Percentiles rank a stretch among this genome's conserved stretches.
These are phyloP conservation scores for Perilla frutescens DNA, from an alignment of 257 asterid species.

Conservation along the genomic window DNA sequence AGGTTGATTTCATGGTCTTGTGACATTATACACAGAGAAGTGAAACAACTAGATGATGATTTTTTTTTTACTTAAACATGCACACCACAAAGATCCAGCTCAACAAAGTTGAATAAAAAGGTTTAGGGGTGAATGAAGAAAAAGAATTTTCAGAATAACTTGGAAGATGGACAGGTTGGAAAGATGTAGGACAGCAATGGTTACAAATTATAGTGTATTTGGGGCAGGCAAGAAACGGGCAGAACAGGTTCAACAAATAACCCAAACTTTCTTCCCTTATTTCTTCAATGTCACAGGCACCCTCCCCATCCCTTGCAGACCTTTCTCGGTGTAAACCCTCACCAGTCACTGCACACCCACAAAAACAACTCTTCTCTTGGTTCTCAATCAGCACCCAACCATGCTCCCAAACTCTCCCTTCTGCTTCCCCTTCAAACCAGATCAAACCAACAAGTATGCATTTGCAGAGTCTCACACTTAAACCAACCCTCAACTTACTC, in stretches of 20 bases:
- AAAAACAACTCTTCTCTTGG: neutral
- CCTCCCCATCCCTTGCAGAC: neutral
- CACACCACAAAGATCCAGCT: neutral
- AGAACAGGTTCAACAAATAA: neutral
- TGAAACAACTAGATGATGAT: neutral
- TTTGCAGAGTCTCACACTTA: neutral
- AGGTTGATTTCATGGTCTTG: slow-evolving; percentile 11
- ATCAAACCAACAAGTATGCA: neutral
- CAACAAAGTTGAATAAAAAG: slow-evolving; percentile 11
- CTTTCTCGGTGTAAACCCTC: neutral
- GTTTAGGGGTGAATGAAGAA: neutral
- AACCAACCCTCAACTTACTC: neutral
- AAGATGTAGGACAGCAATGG: neutral
- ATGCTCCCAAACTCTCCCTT: slow-evolving; percentile 1
- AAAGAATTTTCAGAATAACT: slow-evolving; percentile 10
- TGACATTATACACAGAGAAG: neutral
- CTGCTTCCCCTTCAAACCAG: neutral
- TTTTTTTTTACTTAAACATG: slow-evolving; percentile 1
- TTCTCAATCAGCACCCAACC: neutral
- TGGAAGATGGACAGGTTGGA: neutral
- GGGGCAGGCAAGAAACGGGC: neutral
- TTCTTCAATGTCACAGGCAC: slow-evolving; percentile 17
- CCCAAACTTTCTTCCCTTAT: slow-evolving; percentile 5
- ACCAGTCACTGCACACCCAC: neutral
- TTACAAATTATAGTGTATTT: neutral